Evolutionary conservation across 129 eudicot genomes (phyloP).

Genomic region (Smallanthus sonchifolius): DNA sequence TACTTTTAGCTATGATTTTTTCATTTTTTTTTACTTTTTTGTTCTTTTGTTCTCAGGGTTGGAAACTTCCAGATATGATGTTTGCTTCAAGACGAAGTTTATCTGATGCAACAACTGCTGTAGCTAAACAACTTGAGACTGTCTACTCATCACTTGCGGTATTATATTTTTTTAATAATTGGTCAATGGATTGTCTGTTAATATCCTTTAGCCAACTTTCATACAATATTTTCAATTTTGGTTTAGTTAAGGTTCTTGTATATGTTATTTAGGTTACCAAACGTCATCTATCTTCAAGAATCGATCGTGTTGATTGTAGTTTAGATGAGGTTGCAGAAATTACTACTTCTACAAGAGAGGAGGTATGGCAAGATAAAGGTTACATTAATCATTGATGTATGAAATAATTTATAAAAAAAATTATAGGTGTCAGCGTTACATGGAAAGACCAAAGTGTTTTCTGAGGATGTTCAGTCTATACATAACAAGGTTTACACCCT

Average conservation of each 20-base stretch:
- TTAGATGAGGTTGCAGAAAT: constrained; percentile 55
- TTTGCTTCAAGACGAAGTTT: constrained; percentile 85
- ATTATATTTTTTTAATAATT: neutral
- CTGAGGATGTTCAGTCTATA: constrained; percentile 58
- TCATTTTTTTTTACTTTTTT: neutral
- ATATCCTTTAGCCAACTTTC: neutral
- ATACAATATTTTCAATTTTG: neutral
- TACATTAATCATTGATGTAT: constrained; percentile 1
- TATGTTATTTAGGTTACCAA: constrained; percentile 57
- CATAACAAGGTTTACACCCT: constrained; percentile 56
- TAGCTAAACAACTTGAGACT: constrained; percentile 79
- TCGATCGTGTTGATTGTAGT: constrained; percentile 55
- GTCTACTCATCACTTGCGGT: constrained; percentile 70
- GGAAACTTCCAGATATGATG: constrained; percentile 88
- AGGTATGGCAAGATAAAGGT: constrained; percentile 45
- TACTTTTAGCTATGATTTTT: neutral
- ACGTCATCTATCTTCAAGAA: constrained; percentile 60
- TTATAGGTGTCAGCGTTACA: constrained; percentile 59
- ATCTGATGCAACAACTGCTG: constrained; percentile 64
- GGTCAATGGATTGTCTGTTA: neutral
- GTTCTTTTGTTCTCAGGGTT: constrained; percentile 51
- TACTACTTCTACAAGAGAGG: constrained; percentile 52
- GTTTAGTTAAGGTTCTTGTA: neutral
- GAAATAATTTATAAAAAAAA: constrained; percentile 7
- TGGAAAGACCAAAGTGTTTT: constrained; percentile 40